Evolutionary conservation across 768 basidiomycete genomes (phyloP), one percentile per base, ranked within the genome.

Genomic region (Rossbeevera mucosa): DNA sequence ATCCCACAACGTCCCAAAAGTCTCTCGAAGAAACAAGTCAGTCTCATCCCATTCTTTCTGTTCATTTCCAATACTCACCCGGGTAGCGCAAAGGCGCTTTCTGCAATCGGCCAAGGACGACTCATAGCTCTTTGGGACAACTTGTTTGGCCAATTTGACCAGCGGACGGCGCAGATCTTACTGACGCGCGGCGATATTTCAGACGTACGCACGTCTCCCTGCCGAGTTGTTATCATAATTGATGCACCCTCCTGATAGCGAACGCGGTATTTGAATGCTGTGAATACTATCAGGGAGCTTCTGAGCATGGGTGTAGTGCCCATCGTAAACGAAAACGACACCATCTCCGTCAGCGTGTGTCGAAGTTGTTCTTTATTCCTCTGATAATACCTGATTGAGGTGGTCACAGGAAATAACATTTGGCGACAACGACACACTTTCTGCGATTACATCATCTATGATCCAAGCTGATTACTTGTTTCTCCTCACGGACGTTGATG

Each of bases 271-370:
- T 71, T 97, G 51, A 99, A 99, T 66, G 96, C 95, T 0, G 91
- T 93, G 51, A 97, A 96, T 62, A 98, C 96, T 0, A 80, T 99
- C 68, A 86, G 86, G 30, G 93, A 97, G 62, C 76, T 99, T 11
- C 72, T 99, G 24, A 82, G 81, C 3, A 89, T 97, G 86, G 95
- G 94, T 14, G 91, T 98, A 0, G 84, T 99, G 1, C 96, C 96
- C 3, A 97, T 99, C 57, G 94, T 99, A 50, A 99, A 99, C 69
- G 96, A 99, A 70, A 99, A 99, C 61, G 96, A 99, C 67, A 98
- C 96, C 0, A 85, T 99, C 30, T 95, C 94, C 21, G 96, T 99
- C 53, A 93, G 92, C 72, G 93, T 95, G 66, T 67, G 90, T 81
- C 7, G n/a, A n/a, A n/a, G 25, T 22, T 28, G 18, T 20, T 47